phyloP scores from a whole-genome alignment of 2,329 filamentous ascomycete species.

The Fusarium phyllophilum region DNA sequence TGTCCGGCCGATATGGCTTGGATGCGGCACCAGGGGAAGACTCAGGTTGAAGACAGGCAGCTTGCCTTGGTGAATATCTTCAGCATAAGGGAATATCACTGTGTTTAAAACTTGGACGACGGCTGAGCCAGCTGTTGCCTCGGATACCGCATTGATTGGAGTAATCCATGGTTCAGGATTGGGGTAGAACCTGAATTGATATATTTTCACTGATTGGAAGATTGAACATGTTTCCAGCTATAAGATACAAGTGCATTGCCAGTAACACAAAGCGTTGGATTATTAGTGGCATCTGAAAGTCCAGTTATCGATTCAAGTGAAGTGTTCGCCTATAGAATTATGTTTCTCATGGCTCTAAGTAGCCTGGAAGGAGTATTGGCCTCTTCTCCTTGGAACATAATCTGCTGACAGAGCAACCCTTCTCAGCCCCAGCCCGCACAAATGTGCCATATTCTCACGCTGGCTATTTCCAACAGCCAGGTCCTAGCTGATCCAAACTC shows the following conservation, averaged over 20 bases:
- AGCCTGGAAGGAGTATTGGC: neutral
- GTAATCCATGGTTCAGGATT: too few relatives aligned
- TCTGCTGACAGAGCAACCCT: neutral
- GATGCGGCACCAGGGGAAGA: neutral
- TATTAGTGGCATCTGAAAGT: too few relatives aligned
- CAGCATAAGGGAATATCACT: neutral
- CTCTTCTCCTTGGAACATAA: neutral
- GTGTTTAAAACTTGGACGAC: neutral
- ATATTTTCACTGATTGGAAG: too few relatives aligned
- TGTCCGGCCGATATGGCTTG: neutral
- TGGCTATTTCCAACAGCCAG: rapidly evolving
- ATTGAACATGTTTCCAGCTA: too few relatives aligned
- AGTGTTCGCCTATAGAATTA: too few relatives aligned
- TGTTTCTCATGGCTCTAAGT: neutral
- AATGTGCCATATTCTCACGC: too few relatives aligned
- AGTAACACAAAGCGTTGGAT: too few relatives aligned
- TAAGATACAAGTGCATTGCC: too few relatives aligned
- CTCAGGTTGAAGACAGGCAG: neutral
- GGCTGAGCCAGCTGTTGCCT: neutral
- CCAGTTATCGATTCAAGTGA: too few relatives aligned
- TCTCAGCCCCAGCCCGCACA: too few relatives aligned
- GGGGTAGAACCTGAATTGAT: too few relatives aligned
- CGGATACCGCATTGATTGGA: too few relatives aligned
- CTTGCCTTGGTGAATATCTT: neutral
- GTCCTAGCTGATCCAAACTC: neutral